These are phyloP conservation scores for Lophium mytilinum DNA, from an alignment of 495 filamentous ascomycete species.

Conservation along the genomic window DNA sequence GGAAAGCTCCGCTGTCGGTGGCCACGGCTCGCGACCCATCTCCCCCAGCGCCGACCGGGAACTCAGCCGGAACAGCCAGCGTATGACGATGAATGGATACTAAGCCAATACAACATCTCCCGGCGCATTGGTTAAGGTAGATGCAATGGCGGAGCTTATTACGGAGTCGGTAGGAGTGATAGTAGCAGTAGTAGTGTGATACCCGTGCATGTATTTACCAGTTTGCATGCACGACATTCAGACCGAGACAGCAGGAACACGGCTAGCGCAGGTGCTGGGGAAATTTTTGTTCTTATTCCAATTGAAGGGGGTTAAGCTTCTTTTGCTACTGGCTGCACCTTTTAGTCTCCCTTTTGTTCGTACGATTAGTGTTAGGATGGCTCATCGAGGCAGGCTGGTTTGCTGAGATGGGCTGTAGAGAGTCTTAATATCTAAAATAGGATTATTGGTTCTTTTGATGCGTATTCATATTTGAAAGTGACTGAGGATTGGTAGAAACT, in stretches of 20 bases:
- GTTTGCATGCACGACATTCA: neutral
- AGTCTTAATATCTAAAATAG: neutral
- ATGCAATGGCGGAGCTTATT: neutral
- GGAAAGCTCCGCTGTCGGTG: conserved; percentile 83
- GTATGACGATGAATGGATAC: conserved; percentile 97
- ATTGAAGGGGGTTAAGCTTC: too few species aligned
- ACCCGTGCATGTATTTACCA: conserved; percentile 16
- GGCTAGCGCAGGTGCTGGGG: neutral
- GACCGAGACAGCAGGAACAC: neutral
- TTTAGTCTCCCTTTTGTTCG: neutral
- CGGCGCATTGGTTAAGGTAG: neutral
- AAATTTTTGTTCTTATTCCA: neutral
- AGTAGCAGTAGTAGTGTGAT: conserved; percentile 10
- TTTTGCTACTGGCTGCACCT: neutral
- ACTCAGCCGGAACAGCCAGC: conserved; percentile 89
- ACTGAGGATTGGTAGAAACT: too few species aligned
- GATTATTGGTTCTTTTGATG: too few species aligned
- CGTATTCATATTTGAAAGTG: too few species aligned
- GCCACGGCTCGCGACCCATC: conserved; percentile 85
- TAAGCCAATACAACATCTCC: conserved; percentile 33
- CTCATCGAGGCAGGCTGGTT: neutral
- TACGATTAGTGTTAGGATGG: neutral
- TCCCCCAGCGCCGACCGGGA: conserved; percentile 89
- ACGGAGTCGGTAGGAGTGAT: neutral
- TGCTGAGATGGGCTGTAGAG: neutral